Base-by-base conservation (phyloP, 768 basidiomycete genomes). In the Rhodosporidiobolus odoratus region DNA sequence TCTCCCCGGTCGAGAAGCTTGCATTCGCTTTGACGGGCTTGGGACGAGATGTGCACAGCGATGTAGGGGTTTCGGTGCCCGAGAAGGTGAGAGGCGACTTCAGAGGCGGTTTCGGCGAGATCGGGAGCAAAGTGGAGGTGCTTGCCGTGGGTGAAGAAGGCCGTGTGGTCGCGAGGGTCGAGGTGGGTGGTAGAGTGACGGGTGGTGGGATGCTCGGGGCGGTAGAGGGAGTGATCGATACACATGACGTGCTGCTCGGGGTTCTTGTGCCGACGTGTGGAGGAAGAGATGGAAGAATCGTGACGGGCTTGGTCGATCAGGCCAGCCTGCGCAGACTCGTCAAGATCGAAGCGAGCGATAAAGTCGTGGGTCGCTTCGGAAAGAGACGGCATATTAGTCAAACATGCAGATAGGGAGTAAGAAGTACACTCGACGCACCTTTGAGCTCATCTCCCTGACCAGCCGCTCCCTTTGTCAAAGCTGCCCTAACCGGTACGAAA, bases 141-240 rank as follows among this genome's bases (percentile, higher is more conserved):
- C 41, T 58, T 52, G 53, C 72, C 72, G 58, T 69, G 68, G n/a
- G 58, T 60, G 62, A 66, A 61, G 47, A 69, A 74, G 2, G 72
- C 72, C 19, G 72, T 66, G 62, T 74, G 72, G 40, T 74, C 72
- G 32, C 66, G 66, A 25, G 67, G 72, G 68, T 74, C 72, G 72
- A 74, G 68, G 68, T 74, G 72, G 30, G 68, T 62, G 21, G 64
- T 66, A 34, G 64, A 58, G 60, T 69, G 67, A 34, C 40, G 60
- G 5, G 64, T 62, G 48, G 72, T 69, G 19, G 68, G 62, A 53
- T 66, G 65, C 52, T 68, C 68, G n/a, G 72, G 67, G 21, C 66
- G 72, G 58, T 68, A 69, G 6, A 74, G 68, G 13, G 72, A 64
- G 50, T 66, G 66, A 62, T 74, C 72, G 68, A 74, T 62, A 48